Base-by-base conservation (phyloP, 345 rosid species). In the Eucalyptus decipiens region DNA sequence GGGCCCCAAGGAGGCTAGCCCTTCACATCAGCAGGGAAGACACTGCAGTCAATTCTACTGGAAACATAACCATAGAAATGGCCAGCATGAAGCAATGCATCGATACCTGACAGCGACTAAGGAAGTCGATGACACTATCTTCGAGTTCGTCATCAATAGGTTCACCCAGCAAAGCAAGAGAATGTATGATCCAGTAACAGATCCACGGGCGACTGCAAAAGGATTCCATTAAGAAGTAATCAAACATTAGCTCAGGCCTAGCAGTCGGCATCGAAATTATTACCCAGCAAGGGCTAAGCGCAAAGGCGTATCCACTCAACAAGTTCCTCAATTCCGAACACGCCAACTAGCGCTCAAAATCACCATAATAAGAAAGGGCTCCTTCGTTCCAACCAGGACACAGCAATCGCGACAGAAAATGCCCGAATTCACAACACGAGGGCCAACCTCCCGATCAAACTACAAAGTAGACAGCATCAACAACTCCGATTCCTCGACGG, bases 131-230 rank as follows among this genome's bases (percentile, higher is more conserved):
- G 42, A 92, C 90, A 48, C 91, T 93, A 87, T 91, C 89, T 90
- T 95, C 95, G 50, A 97, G 92, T 13, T 91, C 94, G 51, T 87
- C 87, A 90, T 95, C 99, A 89, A 97, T 45, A 91, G 87, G 86
- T 83, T 95, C 97, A n/a, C 96, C 97, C 88, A 97, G 94, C 91
- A 97, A 91, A 89, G 98, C 98, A 89, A 96, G 92, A 40, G 99
- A 96, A 88, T 97, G 99, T 86, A 97, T 87, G 87, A 96, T 97
- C 99, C 99, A 97, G 92, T 97, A 97, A 93, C 99, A 97, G 90
- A 96, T 93, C 99, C 99, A 97, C 37, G 99, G 98, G 47, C 99
- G 99, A 91, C 98, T 97, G 93, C 89, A 58, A 9, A 9, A 89
- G 88, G 56, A 72, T 52, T 86, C 51, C 49, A 89, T 72, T 9